Base-by-base conservation (phyloP, 2,329 filamentous ascomycete genomes). In the Dactylellina cionopaga region DNA sequence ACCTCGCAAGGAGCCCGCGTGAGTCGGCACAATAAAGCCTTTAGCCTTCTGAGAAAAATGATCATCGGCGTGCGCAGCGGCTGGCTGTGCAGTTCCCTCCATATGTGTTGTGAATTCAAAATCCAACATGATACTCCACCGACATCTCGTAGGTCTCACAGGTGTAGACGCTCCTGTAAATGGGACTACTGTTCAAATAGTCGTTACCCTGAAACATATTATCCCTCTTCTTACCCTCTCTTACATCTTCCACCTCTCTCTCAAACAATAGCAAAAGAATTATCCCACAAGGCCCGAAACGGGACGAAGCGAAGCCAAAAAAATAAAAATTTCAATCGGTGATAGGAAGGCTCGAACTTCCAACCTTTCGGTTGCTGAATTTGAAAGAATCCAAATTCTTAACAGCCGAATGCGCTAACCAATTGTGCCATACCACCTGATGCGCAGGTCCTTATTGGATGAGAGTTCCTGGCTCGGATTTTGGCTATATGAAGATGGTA, bases 321-420 rank as follows among this genome's bases (percentile, higher is more conserved):
- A 62, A 60, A 55, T 17, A 51, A 52, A 41, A 44, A 10, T 17
- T 33, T 15, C 46, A 58, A 63, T 55, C 66, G 66, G 66, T 71
- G 51, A 49, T 71, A 71, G 66, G 63, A 71, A 71, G 66, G 58
- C 37, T 71, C 58, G 66, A 71, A 71, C 66, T 71, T 71, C 63
- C 66, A 71, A 71, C 66, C 66, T 71, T 49, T 49, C 66, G 66
- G 58, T 71, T 35, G 46, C 46, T 52, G 33, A 27, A 19, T 25
- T 43, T 15, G 24, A 22, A 13, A 22, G 17, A 24, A 37, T 27
- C 25, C 33, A 11, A 55, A 13, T 15, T 55, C 17, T 11, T 63
- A 71, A 71, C 66, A 71, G 66, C 58, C 66, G 66, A 55, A 71
- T 62, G 66, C 66, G 66, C 66, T 71, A 71, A 64, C 66, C 66